Conservation (phyloP, 176 grass and related monocot genomes). For the Ensete glaucum region DNA sequence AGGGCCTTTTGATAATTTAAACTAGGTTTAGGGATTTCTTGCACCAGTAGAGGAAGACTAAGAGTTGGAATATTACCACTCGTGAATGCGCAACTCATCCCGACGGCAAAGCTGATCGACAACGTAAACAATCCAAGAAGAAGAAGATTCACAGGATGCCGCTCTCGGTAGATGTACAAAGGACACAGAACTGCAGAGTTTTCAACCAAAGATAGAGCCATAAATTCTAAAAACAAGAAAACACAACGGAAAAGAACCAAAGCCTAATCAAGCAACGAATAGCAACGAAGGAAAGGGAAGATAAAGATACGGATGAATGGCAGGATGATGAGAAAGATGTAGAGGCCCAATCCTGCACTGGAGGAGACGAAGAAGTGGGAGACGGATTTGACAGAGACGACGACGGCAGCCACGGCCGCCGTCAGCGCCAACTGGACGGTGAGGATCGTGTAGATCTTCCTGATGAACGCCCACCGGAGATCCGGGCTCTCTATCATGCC, state of each 20-base stretch:
- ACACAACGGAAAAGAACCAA: neutral
- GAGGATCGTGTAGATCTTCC: conserved; percentile 87
- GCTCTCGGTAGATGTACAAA: conserved; percentile 51
- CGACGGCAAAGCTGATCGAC: conserved; percentile 56
- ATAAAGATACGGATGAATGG: conserved; percentile 45
- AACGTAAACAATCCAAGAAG: conserved; percentile 65
- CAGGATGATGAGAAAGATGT: conserved; percentile 58
- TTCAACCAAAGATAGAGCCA: neutral
- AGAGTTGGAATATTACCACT: conserved; percentile 36
- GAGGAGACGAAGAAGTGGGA: conserved; percentile 77
- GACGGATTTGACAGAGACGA: conserved; percentile 61
- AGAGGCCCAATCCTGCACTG: conserved; percentile 43
- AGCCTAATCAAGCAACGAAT: neutral
- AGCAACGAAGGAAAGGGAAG: neutral
- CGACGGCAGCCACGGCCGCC: conserved; percentile 44
- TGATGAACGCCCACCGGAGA: conserved; percentile 81
- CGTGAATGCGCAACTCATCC: conserved; percentile 68
- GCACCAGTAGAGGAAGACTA: neutral
- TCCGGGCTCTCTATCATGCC: conserved; percentile 47
- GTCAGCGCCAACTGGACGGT: conserved; percentile 65
- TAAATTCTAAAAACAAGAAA: neutral
- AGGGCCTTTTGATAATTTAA: neutral
- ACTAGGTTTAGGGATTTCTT: neutral
- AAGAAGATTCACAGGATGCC: conserved; percentile 66
- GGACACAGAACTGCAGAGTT: conserved; percentile 47